These are phyloP conservation scores for Gautieria morchelliformis DNA, from an alignment of 768 basidiomycete genomes.

Conservation along the genomic window DNA sequence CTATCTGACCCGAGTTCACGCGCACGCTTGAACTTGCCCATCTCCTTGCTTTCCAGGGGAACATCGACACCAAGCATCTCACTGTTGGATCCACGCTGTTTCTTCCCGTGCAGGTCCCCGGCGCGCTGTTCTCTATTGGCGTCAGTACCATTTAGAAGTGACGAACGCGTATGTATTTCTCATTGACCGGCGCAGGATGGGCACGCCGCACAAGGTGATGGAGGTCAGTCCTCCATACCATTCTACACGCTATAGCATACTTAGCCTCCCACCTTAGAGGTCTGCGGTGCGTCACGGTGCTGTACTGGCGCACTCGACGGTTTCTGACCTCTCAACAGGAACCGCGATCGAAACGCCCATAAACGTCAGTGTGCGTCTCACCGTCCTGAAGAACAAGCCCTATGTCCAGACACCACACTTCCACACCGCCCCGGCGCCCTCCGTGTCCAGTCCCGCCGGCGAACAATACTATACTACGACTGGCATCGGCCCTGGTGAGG, in stretches of 20 bases:
- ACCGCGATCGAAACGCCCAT: slow-evolving; percentile 59
- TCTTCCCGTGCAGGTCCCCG: slow-evolving; percentile 49
- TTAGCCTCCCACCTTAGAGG: slow-evolving; percentile 29
- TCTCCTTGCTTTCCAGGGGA: slow-evolving; percentile 25
- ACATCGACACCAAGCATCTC: slow-evolving; percentile 51
- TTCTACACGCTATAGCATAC: neutral
- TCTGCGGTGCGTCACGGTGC: slow-evolving; percentile 46
- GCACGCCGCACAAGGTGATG: slow-evolving; percentile 59
- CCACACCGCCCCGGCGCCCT: slow-evolving; percentile 20
- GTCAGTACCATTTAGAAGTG: slow-evolving; percentile 23
- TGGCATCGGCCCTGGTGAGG: slow-evolving; percentile 38
- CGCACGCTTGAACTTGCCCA: neutral
- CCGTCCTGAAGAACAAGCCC: slow-evolving; percentile 45
- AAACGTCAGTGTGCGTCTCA: slow-evolving; percentile 43
- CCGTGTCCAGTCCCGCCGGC: slow-evolving; percentile 16
- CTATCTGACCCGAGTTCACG: neutral
- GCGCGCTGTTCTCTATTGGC: slow-evolving; percentile 52
- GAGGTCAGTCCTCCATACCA: slow-evolving; percentile 32
- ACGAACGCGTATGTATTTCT: neutral
- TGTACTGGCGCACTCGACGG: neutral
- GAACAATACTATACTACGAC: slow-evolving; percentile 49
- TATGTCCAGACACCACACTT: slow-evolving; percentile 55
- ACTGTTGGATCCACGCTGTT: slow-evolving; percentile 46
- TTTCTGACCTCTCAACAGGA: slow-evolving; percentile 23
- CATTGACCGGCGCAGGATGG: slow-evolving; percentile 37